Base-by-base conservation (phyloP, 2,329 filamentous ascomycete genomes). In the Colletotrichum orbiculare region DNA sequence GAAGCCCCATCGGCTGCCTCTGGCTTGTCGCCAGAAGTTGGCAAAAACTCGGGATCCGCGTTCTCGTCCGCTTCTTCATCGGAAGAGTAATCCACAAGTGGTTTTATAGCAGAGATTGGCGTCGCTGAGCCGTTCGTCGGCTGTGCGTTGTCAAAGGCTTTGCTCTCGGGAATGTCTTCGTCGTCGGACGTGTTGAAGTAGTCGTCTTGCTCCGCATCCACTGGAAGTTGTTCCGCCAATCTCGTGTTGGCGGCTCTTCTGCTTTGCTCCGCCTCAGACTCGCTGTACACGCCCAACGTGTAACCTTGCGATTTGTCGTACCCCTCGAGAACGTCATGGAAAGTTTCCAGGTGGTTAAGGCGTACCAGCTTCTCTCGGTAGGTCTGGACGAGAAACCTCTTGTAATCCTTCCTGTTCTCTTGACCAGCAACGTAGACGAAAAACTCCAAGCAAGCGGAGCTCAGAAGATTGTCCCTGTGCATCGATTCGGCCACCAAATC, bases 371-470 rank as follows among this genome's bases (percentile, higher is more conserved):
- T 91, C 12, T 95, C 91, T 25, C 94, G 88, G 73, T 95, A 94
- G 56, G 91, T 92, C 70, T 93, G 91, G 10, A 97, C 93, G 25
- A 98, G 81, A 73, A 97, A 92, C 68, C 90, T 89, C 61, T 97
- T 89, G 50, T 97, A 82, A 12, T 91, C 88, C 75, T 94, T 96
- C 72, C 94, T 85, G 60, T 89, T 89, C 71, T 96, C 92, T 73
- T 89, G 89, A 5, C 39, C 39, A 74, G 90, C 93, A 72, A 98
- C 92, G 73, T 91, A 94, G 72, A 97, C 94, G 69, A 99, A 98
- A 47, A 99, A 87, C 73, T 99, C 96, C 9, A 98, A 84, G 71
- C 93, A 97, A 8, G 94, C 95, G 1, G 95, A 98, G 76, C 96
- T 96, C 38, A 98, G 84, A 3, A 99, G 84, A 71, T 97, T 98